Percentiles rank a stretch among this genome's conserved stretches.
Conservation (phyloP, 768 basidiomycete species). For the Pisolithus marmoratus region DNA sequence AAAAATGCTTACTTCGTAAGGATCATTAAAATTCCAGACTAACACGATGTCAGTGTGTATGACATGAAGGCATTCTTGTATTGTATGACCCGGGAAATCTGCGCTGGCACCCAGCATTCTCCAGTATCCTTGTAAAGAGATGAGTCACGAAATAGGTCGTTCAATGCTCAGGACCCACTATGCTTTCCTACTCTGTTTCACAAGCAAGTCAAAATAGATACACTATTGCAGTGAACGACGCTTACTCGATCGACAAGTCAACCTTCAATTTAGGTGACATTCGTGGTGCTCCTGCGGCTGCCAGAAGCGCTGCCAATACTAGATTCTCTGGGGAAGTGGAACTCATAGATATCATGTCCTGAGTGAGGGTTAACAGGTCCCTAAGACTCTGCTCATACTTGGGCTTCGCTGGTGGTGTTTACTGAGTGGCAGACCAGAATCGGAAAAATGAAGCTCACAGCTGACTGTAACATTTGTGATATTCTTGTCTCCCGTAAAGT, state of each 20-base stretch:
- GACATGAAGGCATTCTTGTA: no score
- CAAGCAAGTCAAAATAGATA: not conserved
- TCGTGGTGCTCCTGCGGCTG: conserved; percentile 1
- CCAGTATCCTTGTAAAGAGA: conserved; percentile 14
- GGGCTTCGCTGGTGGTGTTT: not conserved
- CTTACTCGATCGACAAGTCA: not conserved
- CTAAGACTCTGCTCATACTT: no score
- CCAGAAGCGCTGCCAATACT: not conserved
- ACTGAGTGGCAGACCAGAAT: not conserved
- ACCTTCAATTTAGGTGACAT: not conserved
- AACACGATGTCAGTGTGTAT: no score
- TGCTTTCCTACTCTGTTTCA: conserved; percentile 1
- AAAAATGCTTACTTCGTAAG: no score
- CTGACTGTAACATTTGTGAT: not conserved
- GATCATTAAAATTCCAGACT: no score
- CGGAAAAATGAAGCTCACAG: not conserved
- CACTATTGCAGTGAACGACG: no score
- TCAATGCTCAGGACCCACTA: not conserved
- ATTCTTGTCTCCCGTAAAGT: not conserved
- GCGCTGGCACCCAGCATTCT: conserved; percentile 4
- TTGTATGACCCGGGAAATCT: conserved; percentile 6
- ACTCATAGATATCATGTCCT: not conserved
- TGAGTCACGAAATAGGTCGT: no score
- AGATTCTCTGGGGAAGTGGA: not conserved
- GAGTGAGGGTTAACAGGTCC: conserved; percentile 1